A percentile compares a stretch with the other conserved stretches of the same genome.
phyloP scores from a whole-genome alignment of 768 basidiomycete genomes.

The Phanerodontia chrysosporium region DNA sequence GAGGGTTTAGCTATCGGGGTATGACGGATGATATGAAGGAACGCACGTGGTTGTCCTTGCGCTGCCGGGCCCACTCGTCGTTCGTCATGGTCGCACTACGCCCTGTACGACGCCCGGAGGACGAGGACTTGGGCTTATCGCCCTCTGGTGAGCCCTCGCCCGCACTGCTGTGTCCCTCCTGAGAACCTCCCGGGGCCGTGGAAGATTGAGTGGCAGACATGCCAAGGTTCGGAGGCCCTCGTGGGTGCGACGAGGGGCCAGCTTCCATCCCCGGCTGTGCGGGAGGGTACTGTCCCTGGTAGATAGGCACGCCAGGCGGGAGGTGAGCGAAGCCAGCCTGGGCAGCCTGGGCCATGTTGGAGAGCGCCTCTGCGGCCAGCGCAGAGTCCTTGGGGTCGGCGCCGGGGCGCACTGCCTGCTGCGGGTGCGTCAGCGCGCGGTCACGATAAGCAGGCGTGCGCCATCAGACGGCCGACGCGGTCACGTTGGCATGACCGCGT shows the following conservation, averaged over 20 bases:
- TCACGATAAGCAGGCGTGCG: not conserved
- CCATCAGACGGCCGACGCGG: conserved; percentile 5
- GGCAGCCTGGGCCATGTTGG: conserved; percentile 47
- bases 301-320: conserved; percentile 16
- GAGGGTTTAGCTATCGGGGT: not conserved
- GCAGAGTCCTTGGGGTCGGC: conserved; percentile 53
- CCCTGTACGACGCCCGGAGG: conserved; percentile 20
- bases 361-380: conserved; percentile 51
- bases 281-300: conserved; percentile 13
- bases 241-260: conserved; percentile 28
- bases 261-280: conserved; percentile 19
- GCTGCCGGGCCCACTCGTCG: conserved; percentile 37
- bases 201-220: not conserved
- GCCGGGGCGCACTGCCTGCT: conserved; percentile 30
- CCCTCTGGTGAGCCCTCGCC: not conserved
- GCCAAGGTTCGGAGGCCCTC: conserved; percentile 23
- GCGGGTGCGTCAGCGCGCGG: not conserved
- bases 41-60: conserved; percentile 45
- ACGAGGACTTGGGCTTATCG: conserved; percentile 9
- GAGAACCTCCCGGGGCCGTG: conserved; percentile 4
- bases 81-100: conserved; percentile 28
- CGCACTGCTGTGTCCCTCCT: not conserved
- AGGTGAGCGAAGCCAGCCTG: conserved; percentile 32
- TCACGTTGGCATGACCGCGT: conserved; percentile 12
- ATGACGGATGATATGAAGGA: not conserved